phyloP scores from a whole-genome alignment of 805 yeast genomes.

The Kodamaea jinghongensis region DNA sequence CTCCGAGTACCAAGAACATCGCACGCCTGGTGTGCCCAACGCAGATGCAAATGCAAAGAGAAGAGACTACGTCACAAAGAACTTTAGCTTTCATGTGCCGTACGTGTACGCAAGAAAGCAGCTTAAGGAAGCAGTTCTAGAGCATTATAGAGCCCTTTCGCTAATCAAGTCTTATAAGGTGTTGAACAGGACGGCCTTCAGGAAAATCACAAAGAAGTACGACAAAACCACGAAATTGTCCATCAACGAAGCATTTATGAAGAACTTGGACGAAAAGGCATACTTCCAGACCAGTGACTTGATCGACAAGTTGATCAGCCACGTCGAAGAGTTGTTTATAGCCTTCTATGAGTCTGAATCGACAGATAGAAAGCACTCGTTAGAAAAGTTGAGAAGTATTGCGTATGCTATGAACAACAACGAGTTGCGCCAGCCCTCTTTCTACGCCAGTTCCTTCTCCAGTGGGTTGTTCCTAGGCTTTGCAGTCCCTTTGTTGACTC shows the following conservation, averaged over 20 bases:
- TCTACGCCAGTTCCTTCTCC: constrained; percentile 48
- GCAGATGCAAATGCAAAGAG: constrained; percentile 24
- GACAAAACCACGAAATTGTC: constrained; percentile 65
- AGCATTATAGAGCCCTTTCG: constrained; percentile 71
- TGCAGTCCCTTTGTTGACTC: constrained; percentile 62
- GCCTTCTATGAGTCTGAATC: constrained; percentile 54
- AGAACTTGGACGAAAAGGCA: constrained; percentile 49
- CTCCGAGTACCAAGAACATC: constrained; percentile 1
- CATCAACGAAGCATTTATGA: constrained; percentile 50
- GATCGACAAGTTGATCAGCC: constrained; percentile 58
- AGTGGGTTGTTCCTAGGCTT: constrained; percentile 72
- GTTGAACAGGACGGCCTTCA: constrained; percentile 81
- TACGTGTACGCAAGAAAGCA: constrained; percentile 65
- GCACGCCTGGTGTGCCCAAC: constrained; percentile 16
- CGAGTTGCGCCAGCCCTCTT: constrained; percentile 25
- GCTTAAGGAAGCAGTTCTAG: constrained; percentile 65
- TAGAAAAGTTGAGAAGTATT: constrained; percentile 57
- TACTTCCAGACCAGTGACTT: constrained; percentile 62
- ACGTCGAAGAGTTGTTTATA: constrained; percentile 68
- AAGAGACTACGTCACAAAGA: constrained; percentile 48
- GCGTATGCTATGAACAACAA: constrained; percentile 37
- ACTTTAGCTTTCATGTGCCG: constrained; percentile 45
- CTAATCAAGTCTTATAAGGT: constrained; percentile 67
- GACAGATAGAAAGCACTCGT: constrained; percentile 59
- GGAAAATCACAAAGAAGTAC: constrained; percentile 86